These are phyloP conservation scores for Tricladium varicosporioides DNA, from an alignment of 2,329 filamentous ascomycete species.

Conservation along the genomic window DNA sequence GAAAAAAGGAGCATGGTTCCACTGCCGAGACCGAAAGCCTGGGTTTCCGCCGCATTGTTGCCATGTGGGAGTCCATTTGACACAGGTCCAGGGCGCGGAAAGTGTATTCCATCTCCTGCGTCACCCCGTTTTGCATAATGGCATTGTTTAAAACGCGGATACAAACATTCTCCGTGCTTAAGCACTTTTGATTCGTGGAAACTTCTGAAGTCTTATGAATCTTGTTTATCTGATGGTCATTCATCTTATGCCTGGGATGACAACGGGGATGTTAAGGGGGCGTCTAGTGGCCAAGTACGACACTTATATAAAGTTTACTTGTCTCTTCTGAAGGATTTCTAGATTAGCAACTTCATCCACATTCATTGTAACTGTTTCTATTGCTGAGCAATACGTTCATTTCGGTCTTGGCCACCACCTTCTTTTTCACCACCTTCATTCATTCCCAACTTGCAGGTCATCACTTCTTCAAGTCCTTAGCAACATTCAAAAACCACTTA, in stretches of 20 bases:
- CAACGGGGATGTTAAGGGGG: not conserved
- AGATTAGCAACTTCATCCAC: slow-evolving; percentile 1
- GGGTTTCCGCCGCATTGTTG: not conserved
- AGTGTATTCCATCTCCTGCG: not conserved
- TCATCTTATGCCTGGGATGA: slow-evolving; percentile 6
- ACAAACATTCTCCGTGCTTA: not conserved
- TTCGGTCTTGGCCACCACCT: slow-evolving; percentile 21
- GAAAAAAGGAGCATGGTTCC: not conserved
- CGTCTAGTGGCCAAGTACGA: not conserved
- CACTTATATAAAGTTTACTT: slow-evolving; percentile 9
- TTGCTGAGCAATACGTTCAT: slow-evolving; percentile 24
- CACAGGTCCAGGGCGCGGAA: not conserved
- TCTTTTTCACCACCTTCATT: slow-evolving; percentile 20
- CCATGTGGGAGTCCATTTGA: not conserved
- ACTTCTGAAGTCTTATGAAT: not conserved
- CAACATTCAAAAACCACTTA: not conserved
- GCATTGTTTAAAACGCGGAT: slow-evolving; percentile 3
- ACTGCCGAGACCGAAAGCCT: not conserved
- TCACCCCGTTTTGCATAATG: not conserved
- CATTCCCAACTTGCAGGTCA: slow-evolving; percentile 21
- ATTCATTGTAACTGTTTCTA: slow-evolving; percentile 3
- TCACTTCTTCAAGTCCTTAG: slow-evolving; percentile 7
- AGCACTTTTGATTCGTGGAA: slow-evolving; percentile 3
- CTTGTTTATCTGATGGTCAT: not conserved
- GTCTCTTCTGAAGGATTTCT: not conserved